A percentile compares a stretch with the other conserved stretches of the same genome.
Evolutionary conservation across 1,284 basidiomycete species (phyloP).

Genomic region (Vanrija pseudolonga): DNA sequence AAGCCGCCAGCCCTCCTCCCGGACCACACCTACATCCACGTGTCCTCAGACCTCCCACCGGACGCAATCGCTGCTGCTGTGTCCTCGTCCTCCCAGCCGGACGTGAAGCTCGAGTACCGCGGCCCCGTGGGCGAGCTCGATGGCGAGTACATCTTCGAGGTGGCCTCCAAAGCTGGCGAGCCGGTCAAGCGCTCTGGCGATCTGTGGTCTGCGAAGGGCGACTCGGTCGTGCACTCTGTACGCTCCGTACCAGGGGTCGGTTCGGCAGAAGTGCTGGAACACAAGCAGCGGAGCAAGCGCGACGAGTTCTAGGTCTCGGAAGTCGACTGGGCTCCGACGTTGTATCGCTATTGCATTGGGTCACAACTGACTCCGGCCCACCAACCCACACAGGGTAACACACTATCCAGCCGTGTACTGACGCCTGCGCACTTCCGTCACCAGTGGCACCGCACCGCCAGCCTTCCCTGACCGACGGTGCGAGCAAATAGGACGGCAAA

Average conservation of each 20-base stretch:
- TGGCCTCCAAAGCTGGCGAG: slow-evolving; percentile 9
- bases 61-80: background rate
- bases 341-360: too few species aligned
- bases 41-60: slow-evolving; percentile 24
- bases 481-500: too few species aligned
- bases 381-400: too few species aligned
- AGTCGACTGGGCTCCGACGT: too few species aligned
- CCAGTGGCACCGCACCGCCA: too few species aligned
- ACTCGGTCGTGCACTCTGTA: slow-evolving; percentile 17
- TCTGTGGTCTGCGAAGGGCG: slow-evolving; percentile 11
- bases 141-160: slow-evolving; percentile 43
- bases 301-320: slow-evolving; percentile 25
- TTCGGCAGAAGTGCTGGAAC: slow-evolving; percentile 26
- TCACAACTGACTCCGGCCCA: too few species aligned
- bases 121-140: slow-evolving; percentile 42
- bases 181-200: slow-evolving; percentile 10
- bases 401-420: too few species aligned
- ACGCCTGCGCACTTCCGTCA: too few species aligned
- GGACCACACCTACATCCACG: slow-evolving; percentile 34
- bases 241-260: slow-evolving; percentile 29
- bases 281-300: slow-evolving; percentile 36
- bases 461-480: background rate
- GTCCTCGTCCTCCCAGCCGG: background rate
- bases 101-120: slow-evolving; percentile 22
- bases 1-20: slow-evolving; percentile 15